phyloP scores from a whole-genome alignment of 2,329 filamentous ascomycete species.

The Stachybotrys chartarum region DNA sequence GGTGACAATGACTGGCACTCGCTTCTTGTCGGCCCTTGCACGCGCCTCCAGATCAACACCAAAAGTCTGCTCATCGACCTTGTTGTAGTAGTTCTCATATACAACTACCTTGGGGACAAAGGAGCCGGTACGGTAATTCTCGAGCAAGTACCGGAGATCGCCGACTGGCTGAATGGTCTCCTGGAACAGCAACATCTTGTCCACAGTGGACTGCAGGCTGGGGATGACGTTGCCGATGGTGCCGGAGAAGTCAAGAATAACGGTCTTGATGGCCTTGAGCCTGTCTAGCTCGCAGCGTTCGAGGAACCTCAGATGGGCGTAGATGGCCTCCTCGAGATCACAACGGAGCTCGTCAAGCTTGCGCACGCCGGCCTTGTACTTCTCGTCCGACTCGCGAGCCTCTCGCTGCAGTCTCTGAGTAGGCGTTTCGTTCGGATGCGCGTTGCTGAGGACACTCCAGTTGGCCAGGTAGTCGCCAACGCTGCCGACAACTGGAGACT shows the following conservation, averaged over 20 bases:
- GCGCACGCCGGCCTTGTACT: constrained; percentile 80
- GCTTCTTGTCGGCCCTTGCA: constrained; percentile 88
- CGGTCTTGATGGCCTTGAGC: constrained; percentile 95
- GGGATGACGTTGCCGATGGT: constrained; percentile 98
- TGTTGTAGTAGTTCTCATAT: constrained; percentile 99
- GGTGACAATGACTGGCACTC: constrained; percentile 86
- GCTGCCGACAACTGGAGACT: constrained; percentile 74
- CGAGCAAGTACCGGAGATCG: constrained; percentile 86
- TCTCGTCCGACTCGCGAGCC: constrained; percentile 82
- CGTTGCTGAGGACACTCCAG: constrained; percentile 82
- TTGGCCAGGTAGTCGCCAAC: constrained; percentile 84
- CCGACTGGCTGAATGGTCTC: constrained; percentile 93
- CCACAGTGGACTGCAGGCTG: constrained; percentile 87
- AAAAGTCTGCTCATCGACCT: constrained; percentile 94
- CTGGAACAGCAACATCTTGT: constrained; percentile 98
- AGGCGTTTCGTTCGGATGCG: constrained; percentile 88
- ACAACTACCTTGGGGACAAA: constrained; percentile 86
- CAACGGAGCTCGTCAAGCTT: constrained; percentile 88
- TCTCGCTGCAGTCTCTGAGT: constrained; percentile 81
- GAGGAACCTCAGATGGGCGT: constrained; percentile 88
- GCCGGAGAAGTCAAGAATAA: constrained; percentile 94
- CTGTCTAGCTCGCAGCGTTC: constrained; percentile 95
- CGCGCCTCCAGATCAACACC: constrained; percentile 96
- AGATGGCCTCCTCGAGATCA: constrained; percentile 91
- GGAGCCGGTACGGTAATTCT: constrained; percentile 92